Evolutionary conservation across 2,329 filamentous ascomycete genomes (phyloP).

Genomic region (Hymenoscyphus infarciens): DNA sequence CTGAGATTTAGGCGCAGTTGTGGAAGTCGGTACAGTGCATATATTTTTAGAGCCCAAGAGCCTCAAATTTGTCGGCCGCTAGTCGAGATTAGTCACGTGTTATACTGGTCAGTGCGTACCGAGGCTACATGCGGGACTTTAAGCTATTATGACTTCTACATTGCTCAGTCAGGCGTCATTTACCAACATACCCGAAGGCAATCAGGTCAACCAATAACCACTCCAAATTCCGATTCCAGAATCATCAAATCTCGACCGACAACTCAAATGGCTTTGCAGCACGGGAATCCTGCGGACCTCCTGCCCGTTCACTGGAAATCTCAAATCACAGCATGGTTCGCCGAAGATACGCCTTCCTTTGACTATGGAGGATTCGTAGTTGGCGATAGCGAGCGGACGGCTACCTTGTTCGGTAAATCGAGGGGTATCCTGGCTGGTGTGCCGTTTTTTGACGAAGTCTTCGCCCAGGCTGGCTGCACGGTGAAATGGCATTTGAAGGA

Average conservation of each 20-base stretch:
- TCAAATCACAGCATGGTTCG: constrained; percentile 78
- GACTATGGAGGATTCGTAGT: constrained; percentile 98
- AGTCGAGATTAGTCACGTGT: not conserved
- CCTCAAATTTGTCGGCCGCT: not conserved
- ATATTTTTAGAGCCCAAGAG: not conserved
- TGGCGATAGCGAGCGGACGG: constrained; percentile 61
- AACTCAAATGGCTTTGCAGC: constrained; percentile 33
- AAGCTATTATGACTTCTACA: not conserved
- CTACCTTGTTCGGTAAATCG: constrained; percentile 68
- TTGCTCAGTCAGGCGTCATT: not conserved
- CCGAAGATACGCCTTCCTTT: constrained; percentile 93
- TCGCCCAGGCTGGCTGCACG: constrained; percentile 82
- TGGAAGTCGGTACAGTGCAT: not conserved
- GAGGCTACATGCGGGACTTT: not conserved
- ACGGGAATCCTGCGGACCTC: constrained; percentile 65
- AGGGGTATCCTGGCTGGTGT: constrained; percentile 81
- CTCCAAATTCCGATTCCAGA: not conserved
- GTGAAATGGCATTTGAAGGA: constrained; percentile 85
- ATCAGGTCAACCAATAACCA: not conserved
- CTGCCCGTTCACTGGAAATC: constrained; percentile 83
- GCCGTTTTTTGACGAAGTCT: constrained; percentile 94
- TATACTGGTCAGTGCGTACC: not conserved
- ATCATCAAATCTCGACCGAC: not conserved
- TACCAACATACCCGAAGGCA: not conserved
- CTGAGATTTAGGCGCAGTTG: not conserved